A percentile compares a stretch with the other conserved stretches of the same genome.
phyloP scores from a whole-genome alignment of 352 stramenopile species.

The Albugo candida region DNA sequence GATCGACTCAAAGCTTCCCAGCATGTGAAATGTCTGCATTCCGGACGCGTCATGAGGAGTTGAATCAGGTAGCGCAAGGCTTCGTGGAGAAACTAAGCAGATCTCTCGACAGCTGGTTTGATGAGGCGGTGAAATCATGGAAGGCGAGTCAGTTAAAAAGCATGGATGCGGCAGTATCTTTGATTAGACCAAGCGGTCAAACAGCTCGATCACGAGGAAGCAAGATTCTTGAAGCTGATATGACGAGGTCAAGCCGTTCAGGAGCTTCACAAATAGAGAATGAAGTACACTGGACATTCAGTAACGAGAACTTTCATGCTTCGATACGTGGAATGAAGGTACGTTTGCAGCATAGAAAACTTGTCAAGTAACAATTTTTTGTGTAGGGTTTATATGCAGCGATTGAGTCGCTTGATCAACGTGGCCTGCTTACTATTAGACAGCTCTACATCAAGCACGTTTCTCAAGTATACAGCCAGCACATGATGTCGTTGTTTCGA shows the following conservation, averaged over 20 bases:
- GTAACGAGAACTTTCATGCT: slow-evolving; percentile 32
- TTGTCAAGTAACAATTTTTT: no score
- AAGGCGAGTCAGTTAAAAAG: not conserved
- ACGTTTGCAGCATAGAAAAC: no score
- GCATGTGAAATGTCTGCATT: slow-evolving; percentile 48
- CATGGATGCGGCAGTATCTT: not conserved
- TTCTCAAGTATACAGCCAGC: slow-evolving; percentile 23
- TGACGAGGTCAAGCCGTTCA: slow-evolving; percentile 15
- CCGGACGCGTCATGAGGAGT: slow-evolving; percentile 26
- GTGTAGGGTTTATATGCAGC: not conserved
- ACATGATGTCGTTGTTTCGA: slow-evolving; percentile 35
- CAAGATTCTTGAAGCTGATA: slow-evolving; percentile 3
- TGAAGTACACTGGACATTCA: slow-evolving; percentile 49
- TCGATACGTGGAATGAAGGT: slow-evolving; percentile 22
- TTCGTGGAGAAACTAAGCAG: slow-evolving; percentile 36
- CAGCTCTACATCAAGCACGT: slow-evolving; percentile 34
- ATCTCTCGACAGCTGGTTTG: slow-evolving; percentile 34
- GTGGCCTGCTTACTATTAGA: slow-evolving; percentile 15
- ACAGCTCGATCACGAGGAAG: no score
- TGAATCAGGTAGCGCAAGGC: slow-evolving; percentile 17
- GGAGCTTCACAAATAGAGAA: slow-evolving; percentile 18
- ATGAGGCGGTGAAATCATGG: slow-evolving; percentile 25
- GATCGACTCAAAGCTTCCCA: slow-evolving; percentile 30
- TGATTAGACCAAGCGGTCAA: no score
- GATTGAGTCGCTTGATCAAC: slow-evolving; percentile 22